Evolutionary conservation across 2,329 filamentous ascomycete genomes (phyloP), one percentile per base, ranked within the genome.

Genomic region (Neobulgaria alba): DNA sequence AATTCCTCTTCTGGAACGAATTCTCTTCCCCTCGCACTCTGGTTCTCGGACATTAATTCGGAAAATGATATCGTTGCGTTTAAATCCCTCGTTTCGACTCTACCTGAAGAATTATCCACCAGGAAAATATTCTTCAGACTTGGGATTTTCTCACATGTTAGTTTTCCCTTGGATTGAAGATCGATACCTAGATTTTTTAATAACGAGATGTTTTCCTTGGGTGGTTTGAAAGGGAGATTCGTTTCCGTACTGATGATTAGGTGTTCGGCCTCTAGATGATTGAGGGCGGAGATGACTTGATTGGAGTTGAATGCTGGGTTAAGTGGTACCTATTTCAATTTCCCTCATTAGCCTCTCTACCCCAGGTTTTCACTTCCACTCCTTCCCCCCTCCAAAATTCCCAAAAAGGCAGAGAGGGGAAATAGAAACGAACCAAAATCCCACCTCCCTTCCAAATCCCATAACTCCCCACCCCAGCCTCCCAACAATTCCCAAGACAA

Each of bases 401-500:
- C 23, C 23, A 26, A 26, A 12, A 26, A 26, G 12, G 12, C 7
- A 12, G 23, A 26, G 23, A 26, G 12, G 7, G 12, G 12, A 12
- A 26, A 26, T 7, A 26, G 36, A 39, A 36, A 15, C 20, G 46
- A 59, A 78, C 89, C 47, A 96, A 68, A 37, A 96, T 77, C 17
- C 86, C 90, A n/a, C 92, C 92, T 8, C 96, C 73, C 63, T 96
- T 96, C 68, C 90, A 95, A 40, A 92, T 62, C 1, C 89, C 89
- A 63, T 96, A 96, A 4, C 83, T 90, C 62, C 92, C 72, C 36
- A 82, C 80, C 3, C 85, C 86, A 59, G 86, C 90, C 61, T 95
- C 88, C 52, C 82, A 68, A 31, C 79, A 81, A 62, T 95, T 96
- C 12, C 90, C 90, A 38, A 95, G 66, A 45, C 82, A 90, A 18